Percentiles rank a stretch among this genome's conserved stretches.
Conservation (phyloP, 2,329 filamentous ascomycete genomes). For the Pyricularia grisea region DNA sequence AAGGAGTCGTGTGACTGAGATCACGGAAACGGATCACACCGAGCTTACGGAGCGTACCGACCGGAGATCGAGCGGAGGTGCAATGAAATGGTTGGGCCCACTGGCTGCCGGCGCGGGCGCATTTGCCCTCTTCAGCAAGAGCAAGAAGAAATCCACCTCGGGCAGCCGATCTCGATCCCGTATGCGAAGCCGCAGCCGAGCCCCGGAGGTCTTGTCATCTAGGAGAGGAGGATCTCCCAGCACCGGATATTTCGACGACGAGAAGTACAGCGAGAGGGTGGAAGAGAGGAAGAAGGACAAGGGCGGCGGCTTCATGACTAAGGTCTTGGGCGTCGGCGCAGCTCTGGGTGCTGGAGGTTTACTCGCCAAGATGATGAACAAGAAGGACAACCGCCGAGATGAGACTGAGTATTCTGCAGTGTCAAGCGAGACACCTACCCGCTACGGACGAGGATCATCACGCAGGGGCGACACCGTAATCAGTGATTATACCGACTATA, state of each 20-base stretch:
- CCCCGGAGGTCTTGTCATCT: conserved; percentile 42
- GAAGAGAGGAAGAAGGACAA: conserved; percentile 20
- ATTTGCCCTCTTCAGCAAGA: conserved; percentile 34
- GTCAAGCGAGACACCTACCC: conserved; percentile 49
- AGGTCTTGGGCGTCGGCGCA: conserved; percentile 50
- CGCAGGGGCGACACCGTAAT: conserved; percentile 23
- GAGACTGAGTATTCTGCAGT: conserved; percentile 54
- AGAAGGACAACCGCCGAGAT: conserved; percentile 30
- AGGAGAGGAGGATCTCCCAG: conserved; percentile 34
- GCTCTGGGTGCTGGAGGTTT: conserved; percentile 54
- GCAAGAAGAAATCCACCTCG: conserved; percentile 25
- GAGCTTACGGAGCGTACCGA: conserved; percentile 26
- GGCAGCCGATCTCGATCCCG: conserved; percentile 28
- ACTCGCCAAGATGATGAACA: conserved; percentile 47
- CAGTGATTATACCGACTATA: conserved; percentile 34
- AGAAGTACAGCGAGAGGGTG: conserved; percentile 52
- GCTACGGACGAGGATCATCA: conserved; percentile 29
- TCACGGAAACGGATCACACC: not conserved
- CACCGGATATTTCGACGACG: conserved; percentile 45
- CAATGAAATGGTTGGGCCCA: conserved; percentile 39
- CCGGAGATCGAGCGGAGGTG: conserved; percentile 21
- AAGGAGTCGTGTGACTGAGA: conserved; percentile 18
- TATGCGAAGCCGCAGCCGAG: conserved; percentile 25
- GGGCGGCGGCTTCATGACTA: conserved; percentile 50
- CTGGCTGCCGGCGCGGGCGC: conserved; percentile 42